Conservation (phyloP, 2,329 filamentous ascomycete species). For the Aspergillus candidus region DNA sequence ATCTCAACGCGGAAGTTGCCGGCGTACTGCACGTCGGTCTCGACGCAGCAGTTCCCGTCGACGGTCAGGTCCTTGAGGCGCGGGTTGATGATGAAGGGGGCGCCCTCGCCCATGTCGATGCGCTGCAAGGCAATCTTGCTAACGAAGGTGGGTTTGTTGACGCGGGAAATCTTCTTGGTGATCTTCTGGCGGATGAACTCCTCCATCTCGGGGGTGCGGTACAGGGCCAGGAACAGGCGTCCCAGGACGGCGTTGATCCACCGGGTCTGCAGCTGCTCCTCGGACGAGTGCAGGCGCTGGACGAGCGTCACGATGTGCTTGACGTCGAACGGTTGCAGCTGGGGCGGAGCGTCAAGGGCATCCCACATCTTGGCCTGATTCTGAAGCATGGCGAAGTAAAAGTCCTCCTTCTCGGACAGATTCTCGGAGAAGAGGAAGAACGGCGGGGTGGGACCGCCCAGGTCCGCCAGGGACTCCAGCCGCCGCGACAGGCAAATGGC, state of each 20-base stretch:
- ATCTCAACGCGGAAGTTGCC: constrained; percentile 88
- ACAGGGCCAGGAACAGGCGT: constrained; percentile 77
- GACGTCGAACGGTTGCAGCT: constrained; percentile 70
- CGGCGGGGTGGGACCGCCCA: constrained; percentile 61
- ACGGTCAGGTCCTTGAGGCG: constrained; percentile 83
- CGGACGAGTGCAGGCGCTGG: constrained; percentile 82
- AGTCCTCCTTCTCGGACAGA: constrained; percentile 94
- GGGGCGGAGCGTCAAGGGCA: constrained; percentile 54
- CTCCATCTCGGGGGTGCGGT: constrained; percentile 77
- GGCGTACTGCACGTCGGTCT: constrained; percentile 81
- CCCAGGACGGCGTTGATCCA: constrained; percentile 93
- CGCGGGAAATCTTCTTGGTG: constrained; percentile 90
- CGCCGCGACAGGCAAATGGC: constrained; percentile 74
- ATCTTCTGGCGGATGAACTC: constrained; percentile 76
- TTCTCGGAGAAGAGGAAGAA: constrained; percentile 96
- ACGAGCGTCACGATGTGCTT: constrained; percentile 85
- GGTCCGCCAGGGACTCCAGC: constrained; percentile 46
- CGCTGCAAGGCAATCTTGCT: constrained; percentile 74
- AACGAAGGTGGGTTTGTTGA: constrained; percentile 86
- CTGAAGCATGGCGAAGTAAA: constrained; percentile 85
- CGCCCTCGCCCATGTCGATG: constrained; percentile 79
- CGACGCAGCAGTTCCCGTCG: constrained; percentile 81
- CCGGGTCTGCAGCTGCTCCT: constrained; percentile 81
- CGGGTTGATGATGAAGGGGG: constrained; percentile 83
- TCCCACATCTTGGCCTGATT: constrained; percentile 68